Base-by-base conservation (phyloP, 2,329 filamentous ascomycete species). In the Amylocarpus encephaloides region DNA sequence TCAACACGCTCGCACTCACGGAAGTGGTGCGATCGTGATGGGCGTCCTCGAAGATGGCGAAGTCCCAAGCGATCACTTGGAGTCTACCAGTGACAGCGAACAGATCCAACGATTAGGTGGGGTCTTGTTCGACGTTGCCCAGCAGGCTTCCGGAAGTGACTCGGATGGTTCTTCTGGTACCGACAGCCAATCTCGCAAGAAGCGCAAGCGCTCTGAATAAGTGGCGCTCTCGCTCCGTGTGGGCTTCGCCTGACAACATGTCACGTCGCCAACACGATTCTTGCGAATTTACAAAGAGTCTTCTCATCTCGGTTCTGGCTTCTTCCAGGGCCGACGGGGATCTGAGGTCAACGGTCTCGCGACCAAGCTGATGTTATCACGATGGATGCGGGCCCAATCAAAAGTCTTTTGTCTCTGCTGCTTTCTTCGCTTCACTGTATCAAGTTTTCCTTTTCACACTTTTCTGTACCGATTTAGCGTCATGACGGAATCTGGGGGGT, bases 1-100 rank as follows among this genome's bases (percentile, higher is more conserved):
- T 19, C 93, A 98, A 73, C 93, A 98, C 68, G 85, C 93, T 57
- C 83, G 93, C 56, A 98, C 93, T 4, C 93, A 98, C 66, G 90
- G 90, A 50, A 86, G 84, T 52, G 89, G 90, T 55, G 88, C 90
- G 54, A 87, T 96, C 59, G 84, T 94, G 64, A 92, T 97, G 85
- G 88, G 88, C 64, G 79, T 96, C 44, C 77, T 94, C 44, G 88
- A 92, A 58, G 79, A 85, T 49, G 78, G 78, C 39, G 85, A 88
- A 71, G 57, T 69, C 62, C 50, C 68, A 68, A 49, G 68, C 71
- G 68, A 72, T 72, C 57, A 68, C 50, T 66, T 64, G 46, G 66
- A 68, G 11, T 66, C 69, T 13, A 66, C 67, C 5, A 60, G 68
- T 12, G 66, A 75, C 36, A 73, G 75, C 13, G 78, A 82, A n/a